Evolutionary conservation across 192 early-diverging fungal genomes (phyloP).

Genomic region (Mortierella antarctica): DNA sequence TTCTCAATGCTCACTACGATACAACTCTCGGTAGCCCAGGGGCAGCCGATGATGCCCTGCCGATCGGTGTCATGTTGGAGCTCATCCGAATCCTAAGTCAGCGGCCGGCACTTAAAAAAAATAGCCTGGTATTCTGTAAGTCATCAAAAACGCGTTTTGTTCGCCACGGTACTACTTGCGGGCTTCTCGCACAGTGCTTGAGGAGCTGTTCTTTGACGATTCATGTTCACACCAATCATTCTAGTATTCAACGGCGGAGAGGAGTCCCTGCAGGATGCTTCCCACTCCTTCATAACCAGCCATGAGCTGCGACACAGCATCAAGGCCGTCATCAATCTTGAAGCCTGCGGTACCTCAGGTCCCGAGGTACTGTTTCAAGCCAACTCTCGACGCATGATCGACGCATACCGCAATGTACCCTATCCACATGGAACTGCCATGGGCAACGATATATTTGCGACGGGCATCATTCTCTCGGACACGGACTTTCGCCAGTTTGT

Average conservation of each 20-base stretch:
- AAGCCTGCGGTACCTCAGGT: conserved; percentile 76
- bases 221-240: not conserved
- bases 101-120: conserved; percentile 51
- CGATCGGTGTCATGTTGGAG: conserved; percentile 77
- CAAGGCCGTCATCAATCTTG: conserved; percentile 79
- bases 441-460: conserved; percentile 67
- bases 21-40: conserved; percentile 67
- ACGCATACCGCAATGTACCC: conserved; percentile 71
- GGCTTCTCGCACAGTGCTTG: not conserved
- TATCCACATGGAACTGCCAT: conserved; percentile 76
- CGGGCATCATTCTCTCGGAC: conserved; percentile 74
- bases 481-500: conserved; percentile 85
- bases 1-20: conserved; percentile 78
- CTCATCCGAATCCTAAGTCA: conserved; percentile 61
- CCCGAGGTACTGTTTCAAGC: conserved; percentile 80
- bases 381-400: conserved; percentile 72
- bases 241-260: conserved; percentile 83
- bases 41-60: conserved; percentile 72
- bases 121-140: conserved; percentile 63
- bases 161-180: not conserved
- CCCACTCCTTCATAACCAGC: conserved; percentile 76
- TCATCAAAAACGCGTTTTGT: not conserved
- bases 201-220: not conserved
- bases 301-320: conserved; percentile 62
- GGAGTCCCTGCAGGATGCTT: conserved; percentile 80